Percentiles rank a stretch among this genome's conserved stretches.
These are phyloP conservation scores for Tuber melanosporum DNA, from an alignment of 495 filamentous ascomycete genomes.

Conservation along the genomic window DNA sequence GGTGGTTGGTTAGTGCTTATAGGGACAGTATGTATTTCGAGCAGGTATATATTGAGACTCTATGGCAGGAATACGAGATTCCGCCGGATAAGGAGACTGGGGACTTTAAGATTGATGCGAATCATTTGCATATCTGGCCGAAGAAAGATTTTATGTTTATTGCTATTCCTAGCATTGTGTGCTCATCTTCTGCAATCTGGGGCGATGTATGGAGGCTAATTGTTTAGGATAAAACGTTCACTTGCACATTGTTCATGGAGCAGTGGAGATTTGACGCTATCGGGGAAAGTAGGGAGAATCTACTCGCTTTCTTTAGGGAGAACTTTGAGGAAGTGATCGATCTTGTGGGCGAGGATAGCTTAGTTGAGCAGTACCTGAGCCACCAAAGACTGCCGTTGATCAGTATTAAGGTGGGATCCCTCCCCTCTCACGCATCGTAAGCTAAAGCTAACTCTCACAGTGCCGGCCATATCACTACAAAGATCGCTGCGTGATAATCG, in stretches of 20 bases:
- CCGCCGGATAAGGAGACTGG: slow-evolving; percentile 51
- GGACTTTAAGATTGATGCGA: slow-evolving; percentile 71
- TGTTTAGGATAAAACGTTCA: slow-evolving; percentile 74
- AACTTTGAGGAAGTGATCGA: slow-evolving; percentile 84
- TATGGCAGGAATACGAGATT: slow-evolving; percentile 97
- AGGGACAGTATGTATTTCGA: slow-evolving; percentile 71
- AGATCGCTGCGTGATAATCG: slow-evolving; percentile 73
- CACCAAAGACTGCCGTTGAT: slow-evolving; percentile 92
- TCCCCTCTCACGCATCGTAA: neutral
- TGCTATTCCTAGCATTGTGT: slow-evolving; percentile 71
- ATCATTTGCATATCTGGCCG: slow-evolving; percentile 97
- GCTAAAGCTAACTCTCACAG: slow-evolving; percentile 46
- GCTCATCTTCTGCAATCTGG: slow-evolving; percentile 23
- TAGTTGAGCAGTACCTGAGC: slow-evolving; percentile 61
- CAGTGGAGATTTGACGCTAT: slow-evolving; percentile 54
- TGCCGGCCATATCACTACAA: slow-evolving; percentile 78
- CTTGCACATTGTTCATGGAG: slow-evolving; percentile 86
- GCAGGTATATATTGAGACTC: slow-evolving; percentile 90
- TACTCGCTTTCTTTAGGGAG: slow-evolving; percentile 66
- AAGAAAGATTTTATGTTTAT: slow-evolving; percentile 94
- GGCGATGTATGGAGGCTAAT: slow-evolving; percentile 13
- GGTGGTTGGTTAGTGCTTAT: neutral
- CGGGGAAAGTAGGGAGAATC: slow-evolving; percentile 49
- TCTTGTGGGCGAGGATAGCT: slow-evolving; percentile 63
- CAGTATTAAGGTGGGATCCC: slow-evolving; percentile 50